phyloP scores from a whole-genome alignment of 495 filamentous ascomycete genomes.

The Diplogelasinospora grovesii region DNA sequence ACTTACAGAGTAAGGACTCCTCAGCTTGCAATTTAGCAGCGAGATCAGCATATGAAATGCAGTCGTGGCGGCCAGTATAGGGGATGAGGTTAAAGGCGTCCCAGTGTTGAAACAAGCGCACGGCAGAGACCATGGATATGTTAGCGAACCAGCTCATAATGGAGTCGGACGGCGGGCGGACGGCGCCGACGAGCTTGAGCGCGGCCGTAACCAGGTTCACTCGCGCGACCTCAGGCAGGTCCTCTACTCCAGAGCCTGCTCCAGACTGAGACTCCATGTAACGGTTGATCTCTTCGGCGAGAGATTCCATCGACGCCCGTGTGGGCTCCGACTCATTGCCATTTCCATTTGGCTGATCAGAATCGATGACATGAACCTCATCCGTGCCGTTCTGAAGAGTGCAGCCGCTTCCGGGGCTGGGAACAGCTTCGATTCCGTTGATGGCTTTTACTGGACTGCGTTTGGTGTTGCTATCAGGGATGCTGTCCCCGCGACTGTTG shows the following conservation, averaged over 20 bases:
- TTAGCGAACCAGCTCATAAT: constrained; percentile 24
- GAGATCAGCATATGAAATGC: constrained; percentile 20
- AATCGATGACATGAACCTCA: neutral
- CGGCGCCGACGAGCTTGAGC: constrained; percentile 10
- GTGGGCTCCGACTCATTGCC: too few relatives aligned
- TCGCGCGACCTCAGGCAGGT: constrained; percentile 7
- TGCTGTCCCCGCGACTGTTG: too few relatives aligned
- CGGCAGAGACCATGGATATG: constrained; percentile 21
- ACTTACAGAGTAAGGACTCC: constrained; percentile 22
- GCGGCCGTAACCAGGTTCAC: constrained; percentile 11
- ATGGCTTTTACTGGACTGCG: too few relatives aligned
- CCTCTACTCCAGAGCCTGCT: too few relatives aligned
- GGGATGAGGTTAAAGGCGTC: constrained; percentile 30
- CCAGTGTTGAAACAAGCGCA: constrained; percentile 30
- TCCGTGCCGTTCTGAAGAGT: too few relatives aligned
- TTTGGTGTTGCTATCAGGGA: too few relatives aligned
- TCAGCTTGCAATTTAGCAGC: constrained; percentile 19
- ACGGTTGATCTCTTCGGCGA: constrained; percentile 10
- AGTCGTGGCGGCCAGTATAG: constrained; percentile 3
- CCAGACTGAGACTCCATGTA: neutral
- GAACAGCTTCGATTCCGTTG: too few relatives aligned
- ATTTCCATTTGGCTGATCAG: too few relatives aligned
- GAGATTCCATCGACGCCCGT: constrained; percentile 6
- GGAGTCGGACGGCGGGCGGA: constrained; percentile 17
- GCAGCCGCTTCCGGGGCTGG: too few relatives aligned